These are phyloP conservation scores for Sextonia rubra DNA, from an alignment of 164 flowering plant species.

Conservation along the genomic window DNA sequence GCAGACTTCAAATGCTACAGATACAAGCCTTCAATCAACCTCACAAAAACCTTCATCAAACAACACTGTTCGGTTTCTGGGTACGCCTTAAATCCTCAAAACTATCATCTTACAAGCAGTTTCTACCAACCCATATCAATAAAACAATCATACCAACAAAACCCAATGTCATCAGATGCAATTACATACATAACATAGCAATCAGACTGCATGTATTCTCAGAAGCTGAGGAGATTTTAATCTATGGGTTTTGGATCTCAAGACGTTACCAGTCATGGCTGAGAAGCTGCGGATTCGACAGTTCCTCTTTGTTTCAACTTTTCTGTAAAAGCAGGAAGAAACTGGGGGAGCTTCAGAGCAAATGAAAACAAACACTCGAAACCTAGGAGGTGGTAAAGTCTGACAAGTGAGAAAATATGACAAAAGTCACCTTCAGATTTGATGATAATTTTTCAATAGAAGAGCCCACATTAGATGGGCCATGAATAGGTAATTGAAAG, in stretches of 20 bases:
- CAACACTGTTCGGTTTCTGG: background rate
- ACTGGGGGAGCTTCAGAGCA: too few species aligned
- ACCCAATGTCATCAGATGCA: background rate
- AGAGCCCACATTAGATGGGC: too few species aligned
- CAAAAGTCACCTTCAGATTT: too few species aligned
- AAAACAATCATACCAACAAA: background rate
- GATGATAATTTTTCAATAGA: too few species aligned
- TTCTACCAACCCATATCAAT: background rate
- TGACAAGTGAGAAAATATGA: too few species aligned
- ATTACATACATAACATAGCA: background rate
- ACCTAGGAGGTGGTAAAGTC: too few species aligned
- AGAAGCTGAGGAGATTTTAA: background rate
- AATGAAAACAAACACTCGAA: too few species aligned
- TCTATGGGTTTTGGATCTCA: background rate
- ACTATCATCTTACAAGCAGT: background rate
- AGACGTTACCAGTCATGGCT: background rate
- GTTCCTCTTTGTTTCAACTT: background rate
- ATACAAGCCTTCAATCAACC: background rate
- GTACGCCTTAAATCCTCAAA: background rate
- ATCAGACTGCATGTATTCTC: background rate
- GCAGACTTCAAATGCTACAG: background rate
- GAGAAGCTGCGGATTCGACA: background rate
- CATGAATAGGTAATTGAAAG: too few species aligned
- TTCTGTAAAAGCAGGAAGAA: background rate
- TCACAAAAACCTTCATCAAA: background rate